Evolutionary conservation across 805 yeast genomes (phyloP), one percentile per base, ranked within the genome.

Genomic region (Maudiozyma pseudohumilis): DNA sequence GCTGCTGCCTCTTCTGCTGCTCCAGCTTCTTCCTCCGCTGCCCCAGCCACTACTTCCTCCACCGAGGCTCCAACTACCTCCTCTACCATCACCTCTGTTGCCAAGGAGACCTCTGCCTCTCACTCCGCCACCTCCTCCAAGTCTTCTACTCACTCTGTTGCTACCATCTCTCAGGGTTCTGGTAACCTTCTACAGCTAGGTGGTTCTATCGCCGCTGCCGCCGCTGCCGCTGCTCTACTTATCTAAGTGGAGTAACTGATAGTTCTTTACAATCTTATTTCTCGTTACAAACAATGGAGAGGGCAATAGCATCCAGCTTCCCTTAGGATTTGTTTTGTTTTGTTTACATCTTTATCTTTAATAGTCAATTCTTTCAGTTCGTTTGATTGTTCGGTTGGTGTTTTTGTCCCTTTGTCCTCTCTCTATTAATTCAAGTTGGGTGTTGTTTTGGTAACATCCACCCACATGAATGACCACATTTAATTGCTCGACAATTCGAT

Each of bases 41-140:
- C 56, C 7, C 33, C 50, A 6, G 40, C 58, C 9, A 24, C 55
- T 15, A 42, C 58, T 18, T 40, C 57, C n/a, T 25, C 59, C 19
- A 33, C 54, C 7, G 42, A 8, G 23, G 42, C 60, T 6, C 32
- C 58, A 5, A 38, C 63, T 17, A 37, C 59, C 17, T 16, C 53
- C 3, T 23, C 55, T 2, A 23, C 57, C 4, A 34, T 61, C 16
- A 36, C 56, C 6, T 31, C 60, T 15, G 26, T 56, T 13, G 36
- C 56, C 7, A 34, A 50, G 8, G 41, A 57, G 6, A 40, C 40
- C 34, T 18, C 32, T 29, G 19, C 23, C 15, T 41, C 71, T 47
- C 62, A 72, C 43, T 56, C 68, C 40, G 62, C 74, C 29, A 73
- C 80, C 41, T 51, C 65, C 41, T 38, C 61, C 18, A 54, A 39